phyloP scores from a whole-genome alignment of 1,139 yeast species.

The Wickerhamomyces sp. region DNA sequence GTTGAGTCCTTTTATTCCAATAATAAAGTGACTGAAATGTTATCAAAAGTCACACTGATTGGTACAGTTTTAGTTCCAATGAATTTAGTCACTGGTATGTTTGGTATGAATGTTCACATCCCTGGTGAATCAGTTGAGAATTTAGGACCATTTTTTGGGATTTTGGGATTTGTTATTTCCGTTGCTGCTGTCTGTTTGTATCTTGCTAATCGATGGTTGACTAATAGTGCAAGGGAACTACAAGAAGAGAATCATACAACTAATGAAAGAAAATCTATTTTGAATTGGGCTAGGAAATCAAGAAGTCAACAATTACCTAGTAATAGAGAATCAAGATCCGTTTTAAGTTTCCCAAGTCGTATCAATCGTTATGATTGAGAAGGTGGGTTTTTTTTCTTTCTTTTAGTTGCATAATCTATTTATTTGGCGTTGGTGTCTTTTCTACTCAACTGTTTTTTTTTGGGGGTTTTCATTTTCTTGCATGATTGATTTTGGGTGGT shows the following conservation, averaged over 20 bases:
- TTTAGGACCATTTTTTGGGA: conserved; percentile 64
- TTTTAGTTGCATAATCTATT: not conserved
- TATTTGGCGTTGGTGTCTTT: not conserved
- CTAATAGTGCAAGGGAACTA: conserved; percentile 29
- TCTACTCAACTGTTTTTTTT: not conserved
- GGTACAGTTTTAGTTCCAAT: conserved; percentile 91
- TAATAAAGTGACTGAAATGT: conserved; percentile 77
- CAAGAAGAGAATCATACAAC: conserved; percentile 26
- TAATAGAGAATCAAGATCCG: conserved; percentile 22
- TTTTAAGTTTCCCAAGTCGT: conserved; percentile 20
- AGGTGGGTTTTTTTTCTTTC: not conserved
- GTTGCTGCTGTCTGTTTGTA: conserved; percentile 31
- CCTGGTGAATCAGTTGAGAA: conserved; percentile 58
- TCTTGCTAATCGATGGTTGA: conserved; percentile 37
- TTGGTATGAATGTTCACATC: conserved; percentile 92
- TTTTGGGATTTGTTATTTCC: conserved; percentile 47
- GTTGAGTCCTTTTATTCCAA: conserved; percentile 86
- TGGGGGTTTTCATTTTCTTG: too few species aligned
- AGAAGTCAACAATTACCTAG: conserved; percentile 10
- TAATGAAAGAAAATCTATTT: conserved; percentile 29
- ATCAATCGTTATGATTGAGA: conserved; percentile 20
- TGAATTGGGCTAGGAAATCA: conserved; percentile 24
- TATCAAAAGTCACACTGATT: conserved; percentile 81
- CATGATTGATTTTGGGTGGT: too few species aligned
- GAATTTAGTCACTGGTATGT: conserved; percentile 85